Conservation (phyloP, 345 rosid species). For the rapeseed (Brassica napus) region DNA sequence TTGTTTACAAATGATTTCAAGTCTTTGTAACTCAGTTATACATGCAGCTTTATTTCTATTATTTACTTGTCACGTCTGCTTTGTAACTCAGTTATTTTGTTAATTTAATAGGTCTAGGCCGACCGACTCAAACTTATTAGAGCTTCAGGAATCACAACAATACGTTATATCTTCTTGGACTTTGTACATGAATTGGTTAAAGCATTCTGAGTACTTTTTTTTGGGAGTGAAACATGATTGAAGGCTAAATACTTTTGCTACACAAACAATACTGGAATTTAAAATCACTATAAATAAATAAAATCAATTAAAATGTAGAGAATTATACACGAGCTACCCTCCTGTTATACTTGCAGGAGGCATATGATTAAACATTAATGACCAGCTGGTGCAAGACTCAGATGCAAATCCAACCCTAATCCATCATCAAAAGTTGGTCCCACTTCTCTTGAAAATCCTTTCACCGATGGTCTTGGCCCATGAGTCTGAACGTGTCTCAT, state of each 20-base stretch:
- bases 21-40: too few relatives aligned
- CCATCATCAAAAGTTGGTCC: constrained; percentile 73
- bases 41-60: too few relatives aligned
- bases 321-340: constrained; percentile 50
- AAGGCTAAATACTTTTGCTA: background rate
- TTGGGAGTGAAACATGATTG: constrained; percentile 6
- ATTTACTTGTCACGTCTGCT: too few relatives aligned
- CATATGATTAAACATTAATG: constrained; percentile 43
- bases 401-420: constrained; percentile 86
- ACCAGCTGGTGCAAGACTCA: constrained; percentile 88
- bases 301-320: constrained; percentile 45
- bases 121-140: too few relatives aligned
- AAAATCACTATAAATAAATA: constrained; percentile 29
- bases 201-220: constrained; percentile 14
- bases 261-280: constrained; percentile 6
- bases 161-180: too few relatives aligned
- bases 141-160: too few relatives aligned
- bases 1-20: too few relatives aligned
- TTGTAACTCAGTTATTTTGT: too few relatives aligned
- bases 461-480: constrained; percentile 58
- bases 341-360: constrained; percentile 1
- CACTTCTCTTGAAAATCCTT: constrained; percentile 68
- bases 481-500: constrained; percentile 34
- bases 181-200: background rate
- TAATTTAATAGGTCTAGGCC: too few relatives aligned